Percentiles rank a stretch among this genome's conserved stretches.
phyloP scores from a whole-genome alignment of 257 asterid species.

The Capsicum pubescens region DNA sequence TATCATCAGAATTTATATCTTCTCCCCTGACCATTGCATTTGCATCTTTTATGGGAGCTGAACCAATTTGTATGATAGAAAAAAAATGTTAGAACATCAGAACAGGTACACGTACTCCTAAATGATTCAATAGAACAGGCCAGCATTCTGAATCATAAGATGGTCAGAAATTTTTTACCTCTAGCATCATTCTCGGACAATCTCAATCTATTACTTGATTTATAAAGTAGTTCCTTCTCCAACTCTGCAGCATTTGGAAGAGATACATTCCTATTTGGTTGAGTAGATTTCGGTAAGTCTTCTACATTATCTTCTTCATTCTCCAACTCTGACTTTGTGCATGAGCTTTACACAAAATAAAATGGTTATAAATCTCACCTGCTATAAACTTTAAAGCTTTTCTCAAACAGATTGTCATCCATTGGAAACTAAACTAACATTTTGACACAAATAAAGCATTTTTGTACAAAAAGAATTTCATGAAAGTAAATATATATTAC shows the following conservation, averaged over 20 bases:
- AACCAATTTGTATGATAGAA: too few relatives aligned
- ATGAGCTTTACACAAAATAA: slow-evolving; percentile 68
- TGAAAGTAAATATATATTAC: slow-evolving; percentile 40
- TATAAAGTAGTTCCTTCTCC: slow-evolving; percentile 37
- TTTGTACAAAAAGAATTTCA: too few relatives aligned
- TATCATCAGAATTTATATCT: too few relatives aligned
- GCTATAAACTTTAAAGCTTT: neutral
- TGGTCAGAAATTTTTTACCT: slow-evolving; percentile 40
- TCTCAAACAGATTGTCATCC: neutral
- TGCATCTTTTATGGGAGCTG: too few relatives aligned
- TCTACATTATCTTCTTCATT: slow-evolving; percentile 52
- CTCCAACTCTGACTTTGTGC: slow-evolving; percentile 72
- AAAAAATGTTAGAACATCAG: too few relatives aligned
- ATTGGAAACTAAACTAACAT: neutral
- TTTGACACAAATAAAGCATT: too few relatives aligned
- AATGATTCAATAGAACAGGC: neutral
- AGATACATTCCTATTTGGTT: too few relatives aligned
- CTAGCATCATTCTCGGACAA: slow-evolving; percentile 39
- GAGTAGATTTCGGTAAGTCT: slow-evolving; percentile 32
- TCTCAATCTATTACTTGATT: slow-evolving; percentile 35
- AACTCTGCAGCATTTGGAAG: too few relatives aligned
- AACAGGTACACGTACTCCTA: neutral
- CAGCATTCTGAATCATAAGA: slow-evolving; percentile 5
- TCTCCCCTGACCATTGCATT: too few relatives aligned
- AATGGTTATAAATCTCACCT: neutral